A percentile compares a stretch with the other conserved stretches of the same genome.
phyloP scores from a whole-genome alignment of 441 rosid genomes.

The Populus trichocarpa region DNA sequence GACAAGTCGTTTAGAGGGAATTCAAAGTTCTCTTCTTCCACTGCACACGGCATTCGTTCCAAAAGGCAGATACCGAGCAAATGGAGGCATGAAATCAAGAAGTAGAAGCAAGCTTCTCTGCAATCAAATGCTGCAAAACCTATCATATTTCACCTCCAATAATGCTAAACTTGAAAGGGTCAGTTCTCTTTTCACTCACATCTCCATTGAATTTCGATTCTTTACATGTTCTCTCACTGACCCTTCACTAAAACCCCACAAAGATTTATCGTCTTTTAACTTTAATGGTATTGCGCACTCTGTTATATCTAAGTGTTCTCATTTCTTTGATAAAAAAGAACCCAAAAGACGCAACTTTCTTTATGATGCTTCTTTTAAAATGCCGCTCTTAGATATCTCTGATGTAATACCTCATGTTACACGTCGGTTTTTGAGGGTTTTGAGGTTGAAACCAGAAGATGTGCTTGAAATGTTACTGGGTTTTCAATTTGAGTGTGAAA shows the following conservation, averaged over 20 bases:
- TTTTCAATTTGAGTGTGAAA: constrained; percentile 44
- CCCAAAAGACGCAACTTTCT: constrained; percentile 18
- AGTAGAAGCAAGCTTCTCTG: not conserved
- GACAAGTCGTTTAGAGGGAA: not conserved
- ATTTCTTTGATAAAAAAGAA: constrained; percentile 12
- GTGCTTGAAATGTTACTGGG: constrained; percentile 57
- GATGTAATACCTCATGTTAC: constrained; percentile 53
- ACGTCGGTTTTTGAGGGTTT: constrained; percentile 51
- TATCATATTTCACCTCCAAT: constrained; percentile 24
- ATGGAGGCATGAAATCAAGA: not conserved
- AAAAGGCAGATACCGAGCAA: not conserved
- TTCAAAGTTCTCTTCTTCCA: not conserved
- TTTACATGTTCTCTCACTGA: constrained; percentile 5
- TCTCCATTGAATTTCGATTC: constrained; percentile 17
- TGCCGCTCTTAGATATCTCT: constrained; percentile 50
- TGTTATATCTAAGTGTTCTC: constrained; percentile 25
- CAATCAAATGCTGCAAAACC: constrained; percentile 36
- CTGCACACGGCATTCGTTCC: not conserved
- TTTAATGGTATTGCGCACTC: constrained; percentile 30
- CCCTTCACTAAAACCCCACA: constrained; percentile 20
- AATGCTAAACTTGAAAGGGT: constrained; percentile 24
- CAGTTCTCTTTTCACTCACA: constrained; percentile 14
- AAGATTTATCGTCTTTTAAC: constrained; percentile 28
- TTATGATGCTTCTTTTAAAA: constrained; percentile 37
- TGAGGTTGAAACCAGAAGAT: constrained; percentile 46